Evolutionary conservation across 768 basidiomycete species (phyloP).

Genomic region (Lentinus brumalis): DNA sequence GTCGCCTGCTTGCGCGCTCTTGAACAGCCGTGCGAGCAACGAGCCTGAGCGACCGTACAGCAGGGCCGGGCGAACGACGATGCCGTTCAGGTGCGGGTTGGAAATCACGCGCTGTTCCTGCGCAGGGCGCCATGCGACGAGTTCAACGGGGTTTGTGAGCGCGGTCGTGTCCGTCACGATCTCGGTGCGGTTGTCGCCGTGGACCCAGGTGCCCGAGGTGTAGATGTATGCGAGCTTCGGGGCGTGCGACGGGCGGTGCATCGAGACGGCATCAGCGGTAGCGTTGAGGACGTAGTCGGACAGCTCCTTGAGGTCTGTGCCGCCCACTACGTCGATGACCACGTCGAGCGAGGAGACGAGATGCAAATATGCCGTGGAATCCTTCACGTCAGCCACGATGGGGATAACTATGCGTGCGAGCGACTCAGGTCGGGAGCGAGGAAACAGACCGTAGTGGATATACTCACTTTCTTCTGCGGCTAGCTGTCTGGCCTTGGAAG

Average conservation of each 20-base stretch:
- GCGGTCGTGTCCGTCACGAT: slow-evolving; percentile 39
- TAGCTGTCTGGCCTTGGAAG: slow-evolving; percentile 35
- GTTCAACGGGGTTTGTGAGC: slow-evolving; percentile 24
- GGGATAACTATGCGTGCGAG: slow-evolving; percentile 36
- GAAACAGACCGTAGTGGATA: background rate
- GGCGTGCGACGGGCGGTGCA: slow-evolving; percentile 30
- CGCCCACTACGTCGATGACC: slow-evolving; percentile 36
- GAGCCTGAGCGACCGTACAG: slow-evolving; percentile 47
- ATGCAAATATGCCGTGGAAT: slow-evolving; percentile 29
- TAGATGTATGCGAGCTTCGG: slow-evolving; percentile 48
- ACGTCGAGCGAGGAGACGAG: slow-evolving; percentile 36
- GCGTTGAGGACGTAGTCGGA: slow-evolving; percentile 30
- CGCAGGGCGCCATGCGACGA: slow-evolving; percentile 37
- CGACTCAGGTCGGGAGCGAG: background rate
- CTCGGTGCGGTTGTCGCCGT: slow-evolving; percentile 38
- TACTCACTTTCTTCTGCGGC: slow-evolving; percentile 43
- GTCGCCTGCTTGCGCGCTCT: slow-evolving; percentile 31
- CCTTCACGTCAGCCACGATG: slow-evolving; percentile 30
- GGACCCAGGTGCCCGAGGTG: slow-evolving; percentile 48
- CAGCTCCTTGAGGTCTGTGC: slow-evolving; percentile 20
- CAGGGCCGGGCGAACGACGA: slow-evolving; percentile 47
- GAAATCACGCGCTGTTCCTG: slow-evolving; percentile 36
- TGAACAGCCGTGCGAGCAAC: slow-evolving; percentile 36
- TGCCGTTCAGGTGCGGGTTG: slow-evolving; percentile 39
- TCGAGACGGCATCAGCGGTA: slow-evolving; percentile 27